These are phyloP conservation scores for Phoma herbarum DNA, from an alignment of 2,329 filamentous ascomycete genomes.

Conservation along the genomic window DNA sequence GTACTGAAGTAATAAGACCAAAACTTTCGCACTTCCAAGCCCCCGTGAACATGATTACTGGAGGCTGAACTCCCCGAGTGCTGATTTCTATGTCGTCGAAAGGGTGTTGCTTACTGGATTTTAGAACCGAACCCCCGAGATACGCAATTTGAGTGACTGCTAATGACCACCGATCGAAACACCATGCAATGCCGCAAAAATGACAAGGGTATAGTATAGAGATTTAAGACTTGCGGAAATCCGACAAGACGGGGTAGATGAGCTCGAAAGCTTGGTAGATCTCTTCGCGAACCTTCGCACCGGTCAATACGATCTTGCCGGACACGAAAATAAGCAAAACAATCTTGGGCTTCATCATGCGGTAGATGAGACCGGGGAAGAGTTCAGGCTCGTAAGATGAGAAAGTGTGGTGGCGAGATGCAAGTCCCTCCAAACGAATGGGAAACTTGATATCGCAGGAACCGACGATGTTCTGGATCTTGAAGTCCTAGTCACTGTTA, in stretches of 20 bases:
- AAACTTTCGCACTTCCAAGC: slow-evolving; percentile 32
- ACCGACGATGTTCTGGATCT: slow-evolving; percentile 96
- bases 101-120: slow-evolving; percentile 41
- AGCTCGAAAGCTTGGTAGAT: slow-evolving; percentile 65
- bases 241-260: slow-evolving; percentile 51
- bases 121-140: slow-evolving; percentile 34
- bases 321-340: slow-evolving; percentile 97
- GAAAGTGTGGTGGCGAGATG: slow-evolving; percentile 97
- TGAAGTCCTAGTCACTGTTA: slow-evolving; percentile 73
- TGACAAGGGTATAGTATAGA: slow-evolving; percentile 32
- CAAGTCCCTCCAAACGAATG: slow-evolving; percentile 93
- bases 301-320: slow-evolving; percentile 97
- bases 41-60: slow-evolving; percentile 42
- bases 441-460: slow-evolving; percentile 99
- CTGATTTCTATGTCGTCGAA: slow-evolving; percentile 44
- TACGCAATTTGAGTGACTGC: slow-evolving; percentile 24
- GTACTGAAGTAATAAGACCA: slow-evolving; percentile 27
- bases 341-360: slow-evolving; percentile 99
- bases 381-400: slow-evolving; percentile 93
- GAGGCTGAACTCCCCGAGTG: slow-evolving; percentile 38
- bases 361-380: slow-evolving; percentile 99
- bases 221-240: slow-evolving; percentile 69
- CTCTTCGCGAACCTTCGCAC: slow-evolving; percentile 97
- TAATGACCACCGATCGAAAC: slow-evolving; percentile 43
- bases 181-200: slow-evolving; percentile 54